A percentile compares a stretch with the other conserved stretches of the same genome.
Conservation (phyloP, 106 monocot species). For the Posidonia australis region DNA sequence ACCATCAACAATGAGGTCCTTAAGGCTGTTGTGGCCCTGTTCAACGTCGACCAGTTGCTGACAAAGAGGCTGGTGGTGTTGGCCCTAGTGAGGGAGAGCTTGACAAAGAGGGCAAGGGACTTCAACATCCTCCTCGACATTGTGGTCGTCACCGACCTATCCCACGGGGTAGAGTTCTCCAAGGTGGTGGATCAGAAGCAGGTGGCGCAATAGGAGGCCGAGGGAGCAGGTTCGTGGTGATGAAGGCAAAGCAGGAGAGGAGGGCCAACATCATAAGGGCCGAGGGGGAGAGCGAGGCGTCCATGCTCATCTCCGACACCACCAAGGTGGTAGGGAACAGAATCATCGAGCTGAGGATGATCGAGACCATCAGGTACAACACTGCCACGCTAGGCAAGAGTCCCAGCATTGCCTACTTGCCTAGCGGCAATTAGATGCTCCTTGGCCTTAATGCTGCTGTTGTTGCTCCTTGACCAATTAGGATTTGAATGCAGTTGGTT, state of each 20-base stretch:
- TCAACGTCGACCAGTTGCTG: slow-evolving; percentile 72
- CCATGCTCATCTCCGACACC: slow-evolving; percentile 47
- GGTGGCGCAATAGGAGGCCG: slow-evolving; percentile 88
- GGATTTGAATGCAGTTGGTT: no score
- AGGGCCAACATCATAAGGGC: slow-evolving; percentile 55
- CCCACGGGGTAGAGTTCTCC: slow-evolving; percentile 56
- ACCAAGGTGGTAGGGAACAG: slow-evolving; percentile 39
- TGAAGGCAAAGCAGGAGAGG: slow-evolving; percentile 55
- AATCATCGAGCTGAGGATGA: slow-evolving; percentile 55
- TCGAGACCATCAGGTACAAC: slow-evolving; percentile 71
- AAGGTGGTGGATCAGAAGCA: slow-evolving; percentile 72
- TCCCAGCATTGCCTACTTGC: slow-evolving; percentile 48
- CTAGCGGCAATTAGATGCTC: slow-evolving; percentile 46
- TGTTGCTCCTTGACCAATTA: not conserved
- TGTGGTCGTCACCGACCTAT: slow-evolving; percentile 51
- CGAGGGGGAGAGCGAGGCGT: slow-evolving; percentile 49
- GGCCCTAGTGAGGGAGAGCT: slow-evolving; percentile 52
- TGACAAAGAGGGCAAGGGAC: slow-evolving; percentile 38
- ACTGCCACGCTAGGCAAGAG: slow-evolving; percentile 36
- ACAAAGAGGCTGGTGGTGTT: slow-evolving; percentile 44
- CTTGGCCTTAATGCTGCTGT: slow-evolving; percentile 27
- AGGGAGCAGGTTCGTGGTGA: slow-evolving; percentile 62
- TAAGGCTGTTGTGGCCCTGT: slow-evolving; percentile 66
- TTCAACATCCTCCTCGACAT: slow-evolving; percentile 62
- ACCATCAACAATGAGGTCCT: slow-evolving; percentile 77